Evolutionary conservation across 2,329 filamentous ascomycete species (phyloP).

Genomic region (Fusarium anguioides): DNA sequence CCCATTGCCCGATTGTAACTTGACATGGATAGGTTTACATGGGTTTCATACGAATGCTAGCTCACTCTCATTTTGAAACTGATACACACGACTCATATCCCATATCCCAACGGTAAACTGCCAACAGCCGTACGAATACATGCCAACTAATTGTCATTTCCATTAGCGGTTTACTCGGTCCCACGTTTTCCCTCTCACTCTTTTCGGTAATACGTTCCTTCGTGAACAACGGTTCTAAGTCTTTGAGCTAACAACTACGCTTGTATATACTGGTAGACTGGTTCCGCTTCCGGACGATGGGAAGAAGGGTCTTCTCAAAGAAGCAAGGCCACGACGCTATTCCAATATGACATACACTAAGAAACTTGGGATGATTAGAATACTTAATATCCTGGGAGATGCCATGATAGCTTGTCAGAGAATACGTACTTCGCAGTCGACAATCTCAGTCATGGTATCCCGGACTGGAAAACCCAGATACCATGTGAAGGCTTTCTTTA

Average conservation of each 20-base stretch:
- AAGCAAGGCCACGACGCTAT: neutral
- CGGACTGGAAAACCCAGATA: neutral
- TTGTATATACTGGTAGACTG: neutral
- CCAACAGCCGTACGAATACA: neutral
- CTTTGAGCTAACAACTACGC: neutral
- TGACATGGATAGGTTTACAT: neutral
- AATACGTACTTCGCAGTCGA: neutral
- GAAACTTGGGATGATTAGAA: neutral
- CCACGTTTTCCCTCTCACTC: neutral
- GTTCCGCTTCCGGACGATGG: constrained; percentile 10
- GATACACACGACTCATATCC: neutral
- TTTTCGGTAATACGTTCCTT: neutral
- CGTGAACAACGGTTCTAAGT: neutral
- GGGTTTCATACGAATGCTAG: neutral
- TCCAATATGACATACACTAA: neutral
- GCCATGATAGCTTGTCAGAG: neutral
- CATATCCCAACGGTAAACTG: neutral
- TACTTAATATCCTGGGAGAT: neutral
- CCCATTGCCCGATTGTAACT: constrained; percentile 1
- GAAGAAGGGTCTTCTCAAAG: constrained; percentile 8
- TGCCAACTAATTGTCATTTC: neutral
- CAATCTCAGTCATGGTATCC: neutral
- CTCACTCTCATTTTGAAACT: neutral
- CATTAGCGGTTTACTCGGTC: neutral
- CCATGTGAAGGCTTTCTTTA: neutral